Base-by-base conservation (phyloP, 345 rosid species). In the Eucalyptus tenuipes region DNA sequence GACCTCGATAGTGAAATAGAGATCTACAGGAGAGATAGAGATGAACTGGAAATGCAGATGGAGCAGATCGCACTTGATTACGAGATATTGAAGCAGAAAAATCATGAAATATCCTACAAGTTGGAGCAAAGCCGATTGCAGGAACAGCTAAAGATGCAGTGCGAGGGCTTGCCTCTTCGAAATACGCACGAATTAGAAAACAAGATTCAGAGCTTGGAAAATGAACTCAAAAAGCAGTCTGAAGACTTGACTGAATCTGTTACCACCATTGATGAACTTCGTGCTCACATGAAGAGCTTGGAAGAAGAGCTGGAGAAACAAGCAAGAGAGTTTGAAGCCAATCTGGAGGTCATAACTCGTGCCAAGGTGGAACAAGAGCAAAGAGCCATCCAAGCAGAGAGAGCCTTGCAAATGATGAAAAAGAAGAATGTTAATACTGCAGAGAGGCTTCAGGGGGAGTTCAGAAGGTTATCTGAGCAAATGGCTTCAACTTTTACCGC, bases 1-100 rank as follows among this genome's bases (percentile, higher is more conserved):
- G 97, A 95, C 22, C 95, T 98, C 10, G 87, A 89, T 86, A 94
- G 93, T 55, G 99, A 97, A 92, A 91, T 96, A 52, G 98, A 98
- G 94, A 94, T 94, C 89, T 95, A 92, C 88, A 94, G 92, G 90
- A 92, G 97, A 87, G 98, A 96, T 45, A 98, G 92, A 91, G 98
- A 97, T 88, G 99, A 96, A 90, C 92, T 96, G 61, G 98, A 97
- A 96, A 94, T 93, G 91, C 99, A 96, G 89, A 94, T 96, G 97
- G 98, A 98, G 93, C 99, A 97, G 91, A 94, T 98, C 85, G 99
- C 97, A 66, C 93, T 98, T 87, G 99, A 98, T 88, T 96, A 98
- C 88, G 99, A 98, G 98, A 98, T 97, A 91, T 47, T 96, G 88
- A 97, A 96, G 91, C 99, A 98, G 88, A 97, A 95, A 90, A 95